A percentile compares a stretch with the other conserved stretches of the same genome.
These are phyloP conservation scores for Beauveria sp. DNA, from an alignment of 2,329 filamentous ascomycete genomes.

Conservation along the genomic window DNA sequence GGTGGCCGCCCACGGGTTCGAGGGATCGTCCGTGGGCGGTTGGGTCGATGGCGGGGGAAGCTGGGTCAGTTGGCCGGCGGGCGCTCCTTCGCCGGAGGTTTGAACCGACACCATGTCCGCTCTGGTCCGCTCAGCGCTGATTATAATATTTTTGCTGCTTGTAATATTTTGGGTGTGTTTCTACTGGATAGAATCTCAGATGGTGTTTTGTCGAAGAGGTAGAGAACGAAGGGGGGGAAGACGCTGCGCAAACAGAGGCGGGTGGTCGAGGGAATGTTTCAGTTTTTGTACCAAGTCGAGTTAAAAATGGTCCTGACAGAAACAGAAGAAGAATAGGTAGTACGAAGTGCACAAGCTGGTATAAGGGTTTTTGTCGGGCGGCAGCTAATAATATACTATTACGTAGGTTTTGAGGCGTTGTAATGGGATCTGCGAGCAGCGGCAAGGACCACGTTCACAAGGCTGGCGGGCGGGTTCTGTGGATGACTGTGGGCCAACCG, in stretches of 20 bases:
- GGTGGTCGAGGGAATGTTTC: neutral
- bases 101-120: slow-evolving; percentile 11
- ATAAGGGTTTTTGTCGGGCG: neutral
- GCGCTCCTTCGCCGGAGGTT: neutral
- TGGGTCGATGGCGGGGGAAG: slow-evolving; percentile 1
- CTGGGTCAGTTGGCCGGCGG: neutral
- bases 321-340: neutral
- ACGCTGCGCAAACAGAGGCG: neutral
- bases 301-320: neutral
- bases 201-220: neutral
- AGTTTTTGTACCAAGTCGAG: neutral
- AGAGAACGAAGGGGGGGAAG: neutral
- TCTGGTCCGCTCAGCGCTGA: neutral
- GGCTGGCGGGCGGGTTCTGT: neutral
- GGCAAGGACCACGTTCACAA: neutral
- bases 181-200: neutral
- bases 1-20: neutral
- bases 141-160: neutral
- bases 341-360: neutral
- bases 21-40: neutral
- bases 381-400: neutral
- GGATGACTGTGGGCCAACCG: too few species aligned
- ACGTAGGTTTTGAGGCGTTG: neutral
- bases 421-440: neutral
- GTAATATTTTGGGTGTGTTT: neutral